Conservation (phyloP, 108 stramenopile species). For the Pseudonitzschia pungens region DNA sequence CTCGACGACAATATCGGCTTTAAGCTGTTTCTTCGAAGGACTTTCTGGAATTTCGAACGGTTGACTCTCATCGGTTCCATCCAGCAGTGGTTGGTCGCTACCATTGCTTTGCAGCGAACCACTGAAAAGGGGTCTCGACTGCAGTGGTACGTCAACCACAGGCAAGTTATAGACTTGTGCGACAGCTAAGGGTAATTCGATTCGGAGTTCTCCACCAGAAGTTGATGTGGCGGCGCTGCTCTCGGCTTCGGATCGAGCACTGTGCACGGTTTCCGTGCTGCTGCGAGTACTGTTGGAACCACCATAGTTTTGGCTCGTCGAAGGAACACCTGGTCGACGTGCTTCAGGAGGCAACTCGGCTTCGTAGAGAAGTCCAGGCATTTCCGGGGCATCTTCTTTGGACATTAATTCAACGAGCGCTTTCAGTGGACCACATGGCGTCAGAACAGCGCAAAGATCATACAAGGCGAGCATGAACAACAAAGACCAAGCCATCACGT, state of each 20-base stretch:
- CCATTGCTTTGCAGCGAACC: neutral
- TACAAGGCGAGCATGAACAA: constrained; percentile 94
- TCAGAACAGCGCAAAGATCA: constrained; percentile 96
- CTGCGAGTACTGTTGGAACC: neutral
- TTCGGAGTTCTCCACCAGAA: constrained; percentile 21
- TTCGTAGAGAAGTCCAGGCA: constrained; percentile 97
- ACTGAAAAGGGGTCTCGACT: constrained; percentile 13
- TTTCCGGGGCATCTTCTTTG: constrained; percentile 86
- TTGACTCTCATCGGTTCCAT: constrained; percentile 5
- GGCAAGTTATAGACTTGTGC: constrained; percentile 73
- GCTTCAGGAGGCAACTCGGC: constrained; percentile 84
- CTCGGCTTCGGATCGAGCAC: constrained; percentile 18
- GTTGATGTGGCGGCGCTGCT: neutral
- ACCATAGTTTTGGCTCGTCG: constrained; percentile 9
- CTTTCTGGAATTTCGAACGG: constrained; percentile 42
- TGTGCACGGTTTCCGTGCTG: constrained; percentile 26
- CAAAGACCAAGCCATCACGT: constrained; percentile 93
- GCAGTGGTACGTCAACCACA: constrained; percentile 39
- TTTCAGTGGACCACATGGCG: constrained; percentile 93
- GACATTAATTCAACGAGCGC: constrained; percentile 90
- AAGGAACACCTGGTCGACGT: constrained; percentile 50
- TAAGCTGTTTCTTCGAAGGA: constrained; percentile 53
- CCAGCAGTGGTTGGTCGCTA: constrained; percentile 29
- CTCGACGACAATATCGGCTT: constrained; percentile 54
- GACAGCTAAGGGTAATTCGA: constrained; percentile 64